A percentile compares a stretch with the other conserved stretches of the same genome.
Conservation (phyloP, 192 early-diverging fungal species). For the Gigaspora rosea region DNA sequence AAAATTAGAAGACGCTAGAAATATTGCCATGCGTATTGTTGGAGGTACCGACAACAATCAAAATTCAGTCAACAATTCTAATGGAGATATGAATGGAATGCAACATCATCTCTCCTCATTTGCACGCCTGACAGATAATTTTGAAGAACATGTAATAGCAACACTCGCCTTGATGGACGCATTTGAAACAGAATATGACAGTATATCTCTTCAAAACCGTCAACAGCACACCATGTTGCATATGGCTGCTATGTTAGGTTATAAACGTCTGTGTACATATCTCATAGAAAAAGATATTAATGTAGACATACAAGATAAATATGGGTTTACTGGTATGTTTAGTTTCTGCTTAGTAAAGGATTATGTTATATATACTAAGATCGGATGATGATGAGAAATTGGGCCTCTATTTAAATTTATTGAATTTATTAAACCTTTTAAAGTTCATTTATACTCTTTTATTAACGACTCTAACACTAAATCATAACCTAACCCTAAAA, state of each 20-base stretch:
- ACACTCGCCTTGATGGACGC: slow-evolving; percentile 44
- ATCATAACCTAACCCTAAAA: no score
- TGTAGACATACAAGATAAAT: slow-evolving; percentile 60
- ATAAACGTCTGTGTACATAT: slow-evolving; percentile 48
- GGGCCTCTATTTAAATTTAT: no score
- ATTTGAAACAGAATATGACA: slow-evolving; percentile 39
- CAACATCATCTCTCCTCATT: slow-evolving; percentile 34
- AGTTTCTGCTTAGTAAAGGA: not conserved
- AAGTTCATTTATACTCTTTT: no score
- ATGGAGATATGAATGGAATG: slow-evolving; percentile 36
- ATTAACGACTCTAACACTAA: no score
- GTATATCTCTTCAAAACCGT: slow-evolving; percentile 39
- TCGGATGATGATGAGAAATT: no score
- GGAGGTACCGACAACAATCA: slow-evolving; percentile 41
- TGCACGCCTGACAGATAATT: slow-evolving; percentile 37
- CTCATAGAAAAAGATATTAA: slow-evolving; percentile 48
- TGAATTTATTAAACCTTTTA: no score
- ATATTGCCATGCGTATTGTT: slow-evolving; percentile 73
- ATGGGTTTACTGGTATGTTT: slow-evolving; percentile 55
- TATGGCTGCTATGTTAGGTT: slow-evolving; percentile 60
- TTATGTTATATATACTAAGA: not conserved
- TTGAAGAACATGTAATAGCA: slow-evolving; percentile 47
- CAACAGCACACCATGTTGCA: slow-evolving; percentile 65
- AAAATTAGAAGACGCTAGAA: slow-evolving; percentile 73
- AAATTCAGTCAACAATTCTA: slow-evolving; percentile 30